Evolutionary conservation across 371 early-diverging fungal species (phyloP), one percentile per base, ranked within the genome.

Genomic region (Smittium culicis): DNA sequence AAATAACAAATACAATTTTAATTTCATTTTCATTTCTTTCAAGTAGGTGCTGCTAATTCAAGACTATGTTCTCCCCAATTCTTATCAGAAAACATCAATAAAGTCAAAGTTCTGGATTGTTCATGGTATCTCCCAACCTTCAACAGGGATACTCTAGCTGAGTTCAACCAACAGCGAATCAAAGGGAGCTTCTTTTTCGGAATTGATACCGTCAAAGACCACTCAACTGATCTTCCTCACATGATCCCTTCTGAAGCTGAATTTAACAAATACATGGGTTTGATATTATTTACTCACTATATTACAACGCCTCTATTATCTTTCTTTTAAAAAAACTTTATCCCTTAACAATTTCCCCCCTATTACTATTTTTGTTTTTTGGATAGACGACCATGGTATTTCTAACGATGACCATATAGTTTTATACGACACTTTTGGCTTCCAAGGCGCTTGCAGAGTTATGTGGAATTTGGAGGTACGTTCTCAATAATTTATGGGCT

Each of bases 81-180:
- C 75, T 78, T 86, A 45, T 77, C 72, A 64, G 78, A 71, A 60
- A 81, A 82, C 69, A 71, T 82, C 31, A 69, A 76, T 54, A 73
- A 72, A 0, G 82, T 89, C 67, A 86, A 89, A 54, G 77, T 90
- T 0, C 77, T 94, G 8, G 95, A 94, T 74, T 88, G 89, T 57
- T 90, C 91, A 2, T 94, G 92, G 93, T 89, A 92, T 73, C 85
- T 93, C 81, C 91, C 93, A 14, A 81, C 82, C 27, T 64, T 81
- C 28, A 79, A 82, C 31, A 81, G 91, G 54, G 81, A 89, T 67
- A 81, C 88, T 28, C 71, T 77, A 68, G 69, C 81, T 59, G 92
- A 91, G 74, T 92, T 78, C 73, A 70, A 82, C 57, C 69, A 80
- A 60, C 79, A 78, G 61, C 81, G 79, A 69, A 81, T 86, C 58